Base-by-base conservation (phyloP, 176 grass and related monocot genomes). In the Lolium perenne region DNA sequence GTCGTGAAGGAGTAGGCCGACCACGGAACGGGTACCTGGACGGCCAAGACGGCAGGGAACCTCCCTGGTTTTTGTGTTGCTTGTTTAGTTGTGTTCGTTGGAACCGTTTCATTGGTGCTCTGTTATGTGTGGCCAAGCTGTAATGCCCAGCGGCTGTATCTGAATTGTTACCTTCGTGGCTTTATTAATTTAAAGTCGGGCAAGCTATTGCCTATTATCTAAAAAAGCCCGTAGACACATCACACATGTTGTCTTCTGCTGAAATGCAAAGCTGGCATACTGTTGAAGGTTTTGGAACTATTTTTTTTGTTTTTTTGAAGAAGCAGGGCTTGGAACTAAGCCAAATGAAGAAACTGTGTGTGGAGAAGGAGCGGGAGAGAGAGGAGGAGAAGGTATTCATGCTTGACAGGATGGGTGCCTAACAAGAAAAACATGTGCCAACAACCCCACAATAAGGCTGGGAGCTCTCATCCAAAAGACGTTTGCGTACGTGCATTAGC, bases 371-470 rank as follows among this genome's bases (percentile, higher is more conserved):
- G 2, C 10, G 77, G 14, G 38, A 17, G 48, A 7, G 10, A 16
- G 12, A 10, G 26, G n/a, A 29, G 6, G 10, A 23, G 12, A 7
- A 1, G 29, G 13, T 25, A 67, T 23, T 62, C 59, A 10, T 56
- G 49, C 51, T 32, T 82, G 78, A 80, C 18, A 20, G 6, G 2
- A 68, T 16, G 40, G 25, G 15, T 22, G 47, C 55, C 49, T 77
- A 88, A 80, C 83, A 86, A 89, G 74, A 22, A 83, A 83, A 86
- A 79, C 90, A 80, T 86, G 86, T 80, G 47, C 56, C 79, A 89
- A 71, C 86, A 83, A 83, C 64, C 79, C 47, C 57, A 38, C 25
- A 59, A 69, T 72, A 64, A 41, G 18, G 76, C 18, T 56, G 53
- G 53, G 53, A 56, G 53, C 15, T 56, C 53, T 56, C 53, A 56